These are phyloP conservation scores for Aspergillus tubingensis DNA, from an alignment of 2,329 filamentous ascomycete species.

Conservation along the genomic window DNA sequence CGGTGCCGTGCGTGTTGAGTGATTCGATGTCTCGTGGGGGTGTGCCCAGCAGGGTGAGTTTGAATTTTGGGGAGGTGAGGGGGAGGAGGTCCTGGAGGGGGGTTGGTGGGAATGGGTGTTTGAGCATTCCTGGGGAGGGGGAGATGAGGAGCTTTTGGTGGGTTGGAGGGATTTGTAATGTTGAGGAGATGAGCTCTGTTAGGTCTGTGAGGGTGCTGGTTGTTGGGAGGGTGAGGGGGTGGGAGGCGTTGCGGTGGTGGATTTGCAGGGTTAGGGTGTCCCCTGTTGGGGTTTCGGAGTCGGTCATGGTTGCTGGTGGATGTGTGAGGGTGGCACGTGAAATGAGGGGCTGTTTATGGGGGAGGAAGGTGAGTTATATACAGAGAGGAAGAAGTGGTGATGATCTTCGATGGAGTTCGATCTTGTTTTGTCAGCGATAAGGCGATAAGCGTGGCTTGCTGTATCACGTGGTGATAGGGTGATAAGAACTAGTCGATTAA, in stretches of 20 bases:
- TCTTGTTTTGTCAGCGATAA: constrained; percentile 6
- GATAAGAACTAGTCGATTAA: background rate
- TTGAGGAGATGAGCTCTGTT: constrained; percentile 34
- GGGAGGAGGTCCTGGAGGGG: constrained; percentile 37
- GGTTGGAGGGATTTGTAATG: constrained; percentile 41
- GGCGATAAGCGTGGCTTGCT: background rate
- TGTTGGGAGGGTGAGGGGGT: constrained; percentile 51
- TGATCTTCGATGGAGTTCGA: constrained; percentile 6
- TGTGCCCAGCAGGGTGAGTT: constrained; percentile 51
- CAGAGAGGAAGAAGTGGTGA: background rate
- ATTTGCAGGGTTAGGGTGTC: constrained; percentile 49
- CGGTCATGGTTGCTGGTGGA: background rate
- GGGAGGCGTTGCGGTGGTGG: constrained; percentile 56
- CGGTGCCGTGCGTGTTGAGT: constrained; percentile 41
- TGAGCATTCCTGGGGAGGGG: constrained; percentile 51
- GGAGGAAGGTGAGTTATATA: background rate
- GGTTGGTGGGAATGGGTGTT: constrained; percentile 45
- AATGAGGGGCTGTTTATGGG: background rate
- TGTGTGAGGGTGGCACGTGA: background rate
- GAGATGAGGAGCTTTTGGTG: constrained; percentile 51
- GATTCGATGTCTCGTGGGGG: constrained; percentile 44
- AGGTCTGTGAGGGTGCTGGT: constrained; percentile 55
- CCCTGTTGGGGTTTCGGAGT: background rate
- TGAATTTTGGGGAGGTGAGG: constrained; percentile 41
- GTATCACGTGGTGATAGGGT: constrained; percentile 1